Conservation (phyloP, 2,329 filamentous ascomycete genomes). For the Curvularia sp. region DNA sequence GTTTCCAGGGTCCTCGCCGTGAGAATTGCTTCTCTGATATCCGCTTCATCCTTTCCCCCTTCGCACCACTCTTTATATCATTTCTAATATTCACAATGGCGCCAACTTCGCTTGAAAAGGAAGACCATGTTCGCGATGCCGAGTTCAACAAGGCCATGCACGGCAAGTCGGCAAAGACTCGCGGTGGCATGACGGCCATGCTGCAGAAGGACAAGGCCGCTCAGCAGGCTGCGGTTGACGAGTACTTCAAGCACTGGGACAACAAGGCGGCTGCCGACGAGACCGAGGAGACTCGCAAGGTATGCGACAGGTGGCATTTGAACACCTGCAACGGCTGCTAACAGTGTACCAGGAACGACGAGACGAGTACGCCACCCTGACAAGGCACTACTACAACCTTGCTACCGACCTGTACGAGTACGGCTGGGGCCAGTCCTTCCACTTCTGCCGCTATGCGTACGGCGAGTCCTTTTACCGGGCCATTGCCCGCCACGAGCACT, state of each 20-base stretch:
- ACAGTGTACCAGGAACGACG: conserved; percentile 69
- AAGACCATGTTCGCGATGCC: conserved; percentile 86
- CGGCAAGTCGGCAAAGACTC: conserved; percentile 71
- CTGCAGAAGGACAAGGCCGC: conserved; percentile 80
- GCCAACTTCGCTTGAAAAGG: conserved; percentile 71
- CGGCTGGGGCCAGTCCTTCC: conserved; percentile 94
- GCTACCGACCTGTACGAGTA: conserved; percentile 98
- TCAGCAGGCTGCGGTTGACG: conserved; percentile 82
- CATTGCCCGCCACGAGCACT: conserved; percentile 96
- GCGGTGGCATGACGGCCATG: conserved; percentile 82
- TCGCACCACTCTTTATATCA: conserved; percentile 3
- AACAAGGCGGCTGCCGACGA: conserved; percentile 80
- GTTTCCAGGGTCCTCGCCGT: conserved; percentile 22
- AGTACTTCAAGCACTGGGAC: conserved; percentile 98
- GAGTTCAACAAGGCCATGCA: conserved; percentile 91
- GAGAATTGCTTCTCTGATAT: conserved; percentile 27
- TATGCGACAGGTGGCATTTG: conserved; percentile 47
- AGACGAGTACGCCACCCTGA: conserved; percentile 90
- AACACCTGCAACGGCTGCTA: conserved; percentile 19
- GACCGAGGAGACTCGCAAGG: conserved; percentile 82
- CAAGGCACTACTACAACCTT: conserved; percentile 95
- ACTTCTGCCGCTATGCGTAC: conserved; percentile 92
- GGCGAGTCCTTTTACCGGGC: conserved; percentile 89
- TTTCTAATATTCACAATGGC: conserved; percentile 55
- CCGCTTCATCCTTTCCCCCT: conserved; percentile 8